phyloP scores from a whole-genome alignment of 805 yeast species.

The Huiozyma sinensis region DNA sequence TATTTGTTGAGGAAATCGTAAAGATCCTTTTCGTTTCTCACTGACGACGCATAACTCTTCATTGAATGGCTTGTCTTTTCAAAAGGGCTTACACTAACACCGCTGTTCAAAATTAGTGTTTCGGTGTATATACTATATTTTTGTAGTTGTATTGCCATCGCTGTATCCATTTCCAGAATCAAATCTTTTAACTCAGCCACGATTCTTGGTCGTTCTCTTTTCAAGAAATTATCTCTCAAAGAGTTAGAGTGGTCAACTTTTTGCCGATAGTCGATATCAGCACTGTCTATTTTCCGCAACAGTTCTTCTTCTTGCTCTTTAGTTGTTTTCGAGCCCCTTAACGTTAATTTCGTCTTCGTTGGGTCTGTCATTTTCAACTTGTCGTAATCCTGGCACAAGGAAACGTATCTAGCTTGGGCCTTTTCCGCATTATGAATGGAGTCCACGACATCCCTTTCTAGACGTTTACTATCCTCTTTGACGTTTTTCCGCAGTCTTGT shows the following conservation, averaged over 20 bases:
- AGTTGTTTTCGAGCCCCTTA: slow-evolving; percentile 68
- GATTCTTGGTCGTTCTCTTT: slow-evolving; percentile 66
- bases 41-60: slow-evolving; percentile 62
- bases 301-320: slow-evolving; percentile 86
- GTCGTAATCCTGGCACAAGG: slow-evolving; percentile 79
- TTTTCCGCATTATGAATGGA: slow-evolving; percentile 79
- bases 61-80: slow-evolving; percentile 44
- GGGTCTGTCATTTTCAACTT: slow-evolving; percentile 74
- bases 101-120: slow-evolving; percentile 71
- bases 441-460: slow-evolving; percentile 78
- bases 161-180: slow-evolving; percentile 80
- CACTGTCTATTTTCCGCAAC: slow-evolving; percentile 63
- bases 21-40: slow-evolving; percentile 77
- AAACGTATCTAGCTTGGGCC: slow-evolving; percentile 68
- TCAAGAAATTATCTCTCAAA: slow-evolving; percentile 60
- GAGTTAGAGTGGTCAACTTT: slow-evolving; percentile 66
- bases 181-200: slow-evolving; percentile 63
- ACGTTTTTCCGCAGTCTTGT: slow-evolving; percentile 60
- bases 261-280: slow-evolving; percentile 78
- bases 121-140: slow-evolving; percentile 85
- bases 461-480: slow-evolving; percentile 72
- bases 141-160: slow-evolving; percentile 77
- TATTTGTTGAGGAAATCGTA: slow-evolving; percentile 53
- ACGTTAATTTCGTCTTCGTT: slow-evolving; percentile 66
- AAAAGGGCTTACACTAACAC: slow-evolving; percentile 72